Base-by-base conservation (phyloP, 208 protist genomes). In the Acanthamoeba divionensis region DNA sequence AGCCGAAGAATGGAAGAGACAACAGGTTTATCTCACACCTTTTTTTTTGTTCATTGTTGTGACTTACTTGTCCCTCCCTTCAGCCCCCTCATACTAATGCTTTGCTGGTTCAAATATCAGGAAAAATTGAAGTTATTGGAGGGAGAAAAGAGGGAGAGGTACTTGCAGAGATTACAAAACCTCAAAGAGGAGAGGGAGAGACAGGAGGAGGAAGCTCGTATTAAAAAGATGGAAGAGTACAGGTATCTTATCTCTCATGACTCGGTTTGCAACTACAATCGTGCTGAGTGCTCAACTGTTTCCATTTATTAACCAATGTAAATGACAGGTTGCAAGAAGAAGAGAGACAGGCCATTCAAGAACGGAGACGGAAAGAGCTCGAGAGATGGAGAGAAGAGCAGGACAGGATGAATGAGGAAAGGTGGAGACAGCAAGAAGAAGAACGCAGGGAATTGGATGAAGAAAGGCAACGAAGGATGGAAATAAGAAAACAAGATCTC, bases 381-480 rank as follows among this genome's bases (percentile, higher is more conserved):
- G 79, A 65, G 24, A 52, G 31, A 2, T 44, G 65, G 13, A 33
- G 57, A 21, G 79, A 65, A 41, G 79, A 87, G 55, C 55, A 87
- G 41, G 79, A 87, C 57, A 52, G 79, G 38, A 33, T 55, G 54
- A 87, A 87, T 18, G 79, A 87, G 57, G 79, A 66, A 29, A 45
- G 54, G 55, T 87, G 50, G 54, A 29, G 41, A 12, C 1, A n/a
- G 13, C 31, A 87, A 38, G 36, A 87, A 45, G 79, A 63, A 45
- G 79, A 87, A 60, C 79, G 15, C 31, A 15, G 41, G 24, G 24
- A 63, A 26, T 45, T 87, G 41, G 79, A 87, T 0, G 79, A 9
- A 15, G 55, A 87, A 45, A 3, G n/a, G 24, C 55, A 45, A 26
- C 57, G 69, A 21, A 38, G 55, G 38, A 29, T 47, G 12, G 7